Evolutionary conservation across 2,329 filamentous ascomycete genomes (phyloP).

Genomic region (Monilinia fructicola): DNA sequence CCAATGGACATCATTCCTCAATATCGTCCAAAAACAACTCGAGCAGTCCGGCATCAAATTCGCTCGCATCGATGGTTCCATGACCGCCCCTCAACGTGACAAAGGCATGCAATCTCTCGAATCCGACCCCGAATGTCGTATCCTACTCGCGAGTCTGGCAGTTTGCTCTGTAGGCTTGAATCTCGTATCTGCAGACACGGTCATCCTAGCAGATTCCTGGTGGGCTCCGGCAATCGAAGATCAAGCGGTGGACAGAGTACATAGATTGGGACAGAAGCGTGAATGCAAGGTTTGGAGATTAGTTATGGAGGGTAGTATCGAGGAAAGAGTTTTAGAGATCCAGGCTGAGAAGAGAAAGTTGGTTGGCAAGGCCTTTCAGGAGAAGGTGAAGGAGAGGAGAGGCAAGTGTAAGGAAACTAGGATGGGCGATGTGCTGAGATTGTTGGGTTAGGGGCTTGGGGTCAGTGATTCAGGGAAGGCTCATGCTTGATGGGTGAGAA

Average conservation of each 20-base stretch:
- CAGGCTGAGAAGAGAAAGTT: slow-evolving; percentile 77
- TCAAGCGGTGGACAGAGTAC: slow-evolving; percentile 85
- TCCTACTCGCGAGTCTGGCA: slow-evolving; percentile 78
- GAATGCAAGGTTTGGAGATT: slow-evolving; percentile 78
- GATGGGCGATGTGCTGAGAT: slow-evolving; percentile 54
- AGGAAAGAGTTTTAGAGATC: slow-evolving; percentile 76
- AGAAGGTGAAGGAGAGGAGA: slow-evolving; percentile 55
- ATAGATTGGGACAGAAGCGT: slow-evolving; percentile 78
- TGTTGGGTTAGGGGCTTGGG: slow-evolving; percentile 35
- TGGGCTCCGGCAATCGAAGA: slow-evolving; percentile 94
- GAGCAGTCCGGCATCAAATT: slow-evolving; percentile 59
- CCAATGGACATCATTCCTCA: slow-evolving; percentile 75
- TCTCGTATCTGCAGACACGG: slow-evolving; percentile 80
- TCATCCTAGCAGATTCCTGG: slow-evolving; percentile 82
- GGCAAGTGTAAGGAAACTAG: slow-evolving; percentile 56
- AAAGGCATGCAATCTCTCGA: slow-evolving; percentile 66
- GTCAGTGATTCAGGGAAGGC: neutral
- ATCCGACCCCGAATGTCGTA: slow-evolving; percentile 62
- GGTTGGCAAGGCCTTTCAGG: slow-evolving; percentile 76
- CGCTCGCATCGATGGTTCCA: slow-evolving; percentile 76
- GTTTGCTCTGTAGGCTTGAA: slow-evolving; percentile 87
- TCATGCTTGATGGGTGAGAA: neutral
- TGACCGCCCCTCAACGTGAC: slow-evolving; percentile 71
- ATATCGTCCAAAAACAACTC: slow-evolving; percentile 70
- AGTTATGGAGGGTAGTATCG: slow-evolving; percentile 76